Percentiles rank a stretch among this genome's conserved stretches.
These are phyloP conservation scores for Lactarius quietus DNA, from an alignment of 768 basidiomycete species.

Conservation along the genomic window DNA sequence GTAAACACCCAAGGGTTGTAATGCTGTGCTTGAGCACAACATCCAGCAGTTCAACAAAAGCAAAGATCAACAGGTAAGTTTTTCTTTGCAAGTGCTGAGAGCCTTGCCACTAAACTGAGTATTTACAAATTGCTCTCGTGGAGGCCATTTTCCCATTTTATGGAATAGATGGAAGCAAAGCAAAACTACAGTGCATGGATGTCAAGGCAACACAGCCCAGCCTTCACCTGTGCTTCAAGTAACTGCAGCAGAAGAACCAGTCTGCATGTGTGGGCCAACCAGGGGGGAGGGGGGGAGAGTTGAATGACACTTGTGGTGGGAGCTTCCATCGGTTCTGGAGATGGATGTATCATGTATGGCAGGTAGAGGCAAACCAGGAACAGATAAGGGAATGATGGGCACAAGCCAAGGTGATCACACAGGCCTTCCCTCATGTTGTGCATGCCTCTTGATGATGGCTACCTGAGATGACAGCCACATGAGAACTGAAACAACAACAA, in stretches of 20 bases:
- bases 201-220: constrained; percentile 49
- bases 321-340: too few relatives aligned
- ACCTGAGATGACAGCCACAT: too few relatives aligned
- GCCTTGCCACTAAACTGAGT: not conserved
- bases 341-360: too few relatives aligned
- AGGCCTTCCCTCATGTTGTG: too few relatives aligned
- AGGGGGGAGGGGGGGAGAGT: too few relatives aligned
- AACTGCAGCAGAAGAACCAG: constrained; percentile 56
- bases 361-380: too few relatives aligned
- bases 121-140: constrained; percentile 58
- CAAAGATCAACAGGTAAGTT: constrained; percentile 48
- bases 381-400: too few relatives aligned
- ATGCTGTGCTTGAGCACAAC: constrained; percentile 72
- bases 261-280: too few relatives aligned
- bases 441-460: too few relatives aligned
- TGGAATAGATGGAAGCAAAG: constrained; percentile 64
- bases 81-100: not conserved
- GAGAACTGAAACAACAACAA: too few relatives aligned
- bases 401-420: too few relatives aligned
- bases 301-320: too few relatives aligned
- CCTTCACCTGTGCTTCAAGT: constrained; percentile 47
- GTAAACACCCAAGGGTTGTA: constrained; percentile 65
- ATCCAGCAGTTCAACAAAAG: constrained; percentile 77
- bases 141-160: constrained; percentile 66
- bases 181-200: constrained; percentile 52